These are phyloP conservation scores for Cladosporium sp. DNA, from an alignment of 2,329 filamentous ascomycete species.

Conservation along the genomic window DNA sequence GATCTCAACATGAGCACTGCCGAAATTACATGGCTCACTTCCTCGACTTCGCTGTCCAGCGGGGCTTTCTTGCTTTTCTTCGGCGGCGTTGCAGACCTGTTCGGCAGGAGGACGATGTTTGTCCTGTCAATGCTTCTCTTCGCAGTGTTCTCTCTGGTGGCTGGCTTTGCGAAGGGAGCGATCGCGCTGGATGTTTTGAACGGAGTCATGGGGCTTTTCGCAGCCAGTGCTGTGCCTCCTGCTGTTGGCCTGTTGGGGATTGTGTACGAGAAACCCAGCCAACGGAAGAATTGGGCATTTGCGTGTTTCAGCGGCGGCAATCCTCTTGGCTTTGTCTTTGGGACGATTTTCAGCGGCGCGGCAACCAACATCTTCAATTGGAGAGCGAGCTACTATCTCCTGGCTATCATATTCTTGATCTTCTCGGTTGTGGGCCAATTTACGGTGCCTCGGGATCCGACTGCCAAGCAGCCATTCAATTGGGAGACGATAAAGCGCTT, in stretches of 20 bases:
- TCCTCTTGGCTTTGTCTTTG: conserved; percentile 58
- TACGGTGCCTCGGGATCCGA: conserved; percentile 59
- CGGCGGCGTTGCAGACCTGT: conserved; percentile 64
- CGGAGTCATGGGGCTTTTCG: conserved; percentile 64
- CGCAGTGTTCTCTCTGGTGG: conserved; percentile 56
- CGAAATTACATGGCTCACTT: conserved; percentile 67
- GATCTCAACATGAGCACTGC: conserved; percentile 64
- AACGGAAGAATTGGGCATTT: conserved; percentile 65
- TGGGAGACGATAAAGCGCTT: conserved; percentile 56
- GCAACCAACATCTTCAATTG: conserved; percentile 62
- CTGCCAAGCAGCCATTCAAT: conserved; percentile 47
- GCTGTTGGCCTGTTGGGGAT: conserved; percentile 65
- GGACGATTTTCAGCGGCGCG: conserved; percentile 62
- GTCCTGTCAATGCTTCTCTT: conserved; percentile 61
- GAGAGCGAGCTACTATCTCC: conserved; percentile 62
- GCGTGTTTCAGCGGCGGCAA: conserved; percentile 63
- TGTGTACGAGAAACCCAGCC: conserved; percentile 61
- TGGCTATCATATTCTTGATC: conserved; percentile 64
- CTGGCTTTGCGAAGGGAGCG: conserved; percentile 60
- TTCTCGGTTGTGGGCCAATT: conserved; percentile 60
- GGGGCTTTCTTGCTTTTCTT: conserved; percentile 67
- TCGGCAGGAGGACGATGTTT: conserved; percentile 60
- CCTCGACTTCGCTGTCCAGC: conserved; percentile 62
- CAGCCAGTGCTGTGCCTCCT: conserved; percentile 63
- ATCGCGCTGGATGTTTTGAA: conserved; percentile 63